A percentile compares a stretch with the other conserved stretches of the same genome.
These are phyloP conservation scores for Lycium ferocissimum DNA, from an alignment of 257 asterid genomes.

Conservation along the genomic window DNA sequence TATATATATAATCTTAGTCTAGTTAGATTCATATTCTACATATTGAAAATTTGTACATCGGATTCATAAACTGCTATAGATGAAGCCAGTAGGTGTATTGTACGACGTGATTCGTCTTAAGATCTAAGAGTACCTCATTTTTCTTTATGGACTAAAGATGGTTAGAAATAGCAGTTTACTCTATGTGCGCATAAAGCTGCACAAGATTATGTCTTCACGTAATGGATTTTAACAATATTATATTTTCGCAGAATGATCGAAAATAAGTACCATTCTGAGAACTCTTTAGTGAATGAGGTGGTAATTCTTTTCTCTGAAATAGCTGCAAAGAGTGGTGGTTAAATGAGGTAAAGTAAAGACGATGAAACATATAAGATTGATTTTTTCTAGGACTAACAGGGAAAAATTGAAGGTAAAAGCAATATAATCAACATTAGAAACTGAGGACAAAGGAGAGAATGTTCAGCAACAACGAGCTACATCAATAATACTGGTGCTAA, in stretches of 20 bases:
- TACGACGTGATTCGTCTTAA: background rate
- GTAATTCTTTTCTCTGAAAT: background rate
- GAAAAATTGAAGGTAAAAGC: background rate
- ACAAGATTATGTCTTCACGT: background rate
- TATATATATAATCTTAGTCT: background rate
- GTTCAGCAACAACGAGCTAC: background rate
- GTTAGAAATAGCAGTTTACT: slow-evolving; percentile 3
- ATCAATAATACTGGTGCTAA: background rate
- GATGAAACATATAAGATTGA: background rate
- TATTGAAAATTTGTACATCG: background rate
- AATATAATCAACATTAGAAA: background rate
- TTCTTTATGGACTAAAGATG: background rate
- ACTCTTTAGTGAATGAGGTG: background rate
- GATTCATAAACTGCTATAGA: slow-evolving; percentile 14
- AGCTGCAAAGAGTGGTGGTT: slow-evolving; percentile 23
- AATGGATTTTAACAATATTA: background rate
- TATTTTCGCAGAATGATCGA: background rate
- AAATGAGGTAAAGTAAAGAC: background rate
- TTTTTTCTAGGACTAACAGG: background rate
- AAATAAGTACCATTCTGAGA: background rate
- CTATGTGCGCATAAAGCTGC: background rate
- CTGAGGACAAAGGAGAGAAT: background rate
- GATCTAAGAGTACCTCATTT: background rate
- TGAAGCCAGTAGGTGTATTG: background rate
- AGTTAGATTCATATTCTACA: background rate